Conservation (phyloP, 2,329 filamentous ascomycete genomes). For the Nemania sp. region DNA sequence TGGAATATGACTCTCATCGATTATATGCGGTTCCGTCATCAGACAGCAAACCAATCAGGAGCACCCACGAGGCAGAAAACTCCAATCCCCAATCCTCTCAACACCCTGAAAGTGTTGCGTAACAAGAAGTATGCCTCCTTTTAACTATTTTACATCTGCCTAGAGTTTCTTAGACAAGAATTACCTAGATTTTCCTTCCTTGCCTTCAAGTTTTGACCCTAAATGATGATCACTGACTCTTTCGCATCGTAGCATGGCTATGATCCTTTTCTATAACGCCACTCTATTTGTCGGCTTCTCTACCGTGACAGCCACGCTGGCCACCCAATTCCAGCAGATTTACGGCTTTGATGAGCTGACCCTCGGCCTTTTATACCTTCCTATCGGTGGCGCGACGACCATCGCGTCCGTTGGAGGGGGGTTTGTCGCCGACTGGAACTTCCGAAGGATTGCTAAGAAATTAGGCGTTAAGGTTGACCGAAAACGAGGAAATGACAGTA, state of each 20-base stretch:
- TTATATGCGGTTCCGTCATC: slow-evolving; percentile 45
- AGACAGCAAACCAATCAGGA: slow-evolving; percentile 40
- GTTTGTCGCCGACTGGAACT: slow-evolving; percentile 67
- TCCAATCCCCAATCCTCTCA: slow-evolving; percentile 59
- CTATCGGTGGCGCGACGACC: slow-evolving; percentile 56
- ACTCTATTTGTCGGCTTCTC: slow-evolving; percentile 61
- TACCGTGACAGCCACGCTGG: slow-evolving; percentile 55
- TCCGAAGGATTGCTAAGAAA: slow-evolving; percentile 64
- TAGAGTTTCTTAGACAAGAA: not conserved
- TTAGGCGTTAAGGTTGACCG: slow-evolving; percentile 64
- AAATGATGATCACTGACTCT: slow-evolving; percentile 3
- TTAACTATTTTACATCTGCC: not conserved
- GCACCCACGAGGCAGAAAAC: slow-evolving; percentile 47
- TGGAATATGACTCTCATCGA: slow-evolving; percentile 63
- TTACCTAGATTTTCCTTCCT: not conserved
- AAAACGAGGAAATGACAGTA: slow-evolving; percentile 55
- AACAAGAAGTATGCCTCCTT: slow-evolving; percentile 44
- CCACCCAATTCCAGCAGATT: slow-evolving; percentile 54
- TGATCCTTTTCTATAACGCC: slow-evolving; percentile 56
- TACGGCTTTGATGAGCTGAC: slow-evolving; percentile 56
- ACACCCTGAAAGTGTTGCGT: slow-evolving; percentile 55
- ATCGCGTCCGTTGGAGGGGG: slow-evolving; percentile 58
- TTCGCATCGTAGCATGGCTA: slow-evolving; percentile 51
- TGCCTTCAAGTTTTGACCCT: not conserved
- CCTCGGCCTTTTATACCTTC: slow-evolving; percentile 58